These are phyloP conservation scores for Paratinospora sagittata DNA, from an alignment of 164 flowering plant species.

Conservation along the genomic window DNA sequence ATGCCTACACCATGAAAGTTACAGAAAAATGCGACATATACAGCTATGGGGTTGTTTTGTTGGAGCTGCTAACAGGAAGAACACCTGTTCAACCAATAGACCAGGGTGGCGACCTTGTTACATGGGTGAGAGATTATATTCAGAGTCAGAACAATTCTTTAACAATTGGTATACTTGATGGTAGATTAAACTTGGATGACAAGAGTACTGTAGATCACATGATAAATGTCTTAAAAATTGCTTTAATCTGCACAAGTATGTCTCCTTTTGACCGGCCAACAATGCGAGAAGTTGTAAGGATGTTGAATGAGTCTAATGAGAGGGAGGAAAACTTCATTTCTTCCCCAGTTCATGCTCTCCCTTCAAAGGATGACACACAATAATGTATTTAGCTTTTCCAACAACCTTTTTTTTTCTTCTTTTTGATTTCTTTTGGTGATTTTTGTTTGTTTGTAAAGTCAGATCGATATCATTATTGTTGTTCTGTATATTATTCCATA, in stretches of 20 bases:
- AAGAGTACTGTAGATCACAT: slow-evolving; percentile 48
- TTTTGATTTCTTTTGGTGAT: neutral
- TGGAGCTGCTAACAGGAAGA: slow-evolving; percentile 88
- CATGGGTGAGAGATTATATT: slow-evolving; percentile 56
- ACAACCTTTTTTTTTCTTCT: slow-evolving; percentile 13
- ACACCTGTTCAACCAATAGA: slow-evolving; percentile 89
- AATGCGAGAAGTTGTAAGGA: slow-evolving; percentile 84
- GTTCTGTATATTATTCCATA: slow-evolving; percentile 9
- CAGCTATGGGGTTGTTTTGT: slow-evolving; percentile 90
- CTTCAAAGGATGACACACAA: slow-evolving; percentile 28
- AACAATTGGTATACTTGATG: slow-evolving; percentile 57
- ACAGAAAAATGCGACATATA: slow-evolving; percentile 92
- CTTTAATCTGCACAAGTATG: slow-evolving; percentile 68
- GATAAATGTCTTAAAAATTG: slow-evolving; percentile 72
- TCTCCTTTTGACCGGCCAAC: slow-evolving; percentile 79
- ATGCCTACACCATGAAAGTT: slow-evolving; percentile 96
- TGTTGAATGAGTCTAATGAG: slow-evolving; percentile 71
- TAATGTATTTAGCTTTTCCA: slow-evolving; percentile 13
- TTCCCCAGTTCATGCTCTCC: slow-evolving; percentile 27
- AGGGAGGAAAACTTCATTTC: slow-evolving; percentile 24
- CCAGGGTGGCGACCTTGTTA: slow-evolving; percentile 86
- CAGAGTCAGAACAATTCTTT: slow-evolving; percentile 47
- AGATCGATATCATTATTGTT: slow-evolving; percentile 13
- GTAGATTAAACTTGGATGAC: slow-evolving; percentile 49
- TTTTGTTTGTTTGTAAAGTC: slow-evolving; percentile 2